Percentiles rank a stretch among this genome's conserved stretches.
phyloP scores from a whole-genome alignment of 1,284 basidiomycete species.

The Moesziomyces sp. region DNA sequence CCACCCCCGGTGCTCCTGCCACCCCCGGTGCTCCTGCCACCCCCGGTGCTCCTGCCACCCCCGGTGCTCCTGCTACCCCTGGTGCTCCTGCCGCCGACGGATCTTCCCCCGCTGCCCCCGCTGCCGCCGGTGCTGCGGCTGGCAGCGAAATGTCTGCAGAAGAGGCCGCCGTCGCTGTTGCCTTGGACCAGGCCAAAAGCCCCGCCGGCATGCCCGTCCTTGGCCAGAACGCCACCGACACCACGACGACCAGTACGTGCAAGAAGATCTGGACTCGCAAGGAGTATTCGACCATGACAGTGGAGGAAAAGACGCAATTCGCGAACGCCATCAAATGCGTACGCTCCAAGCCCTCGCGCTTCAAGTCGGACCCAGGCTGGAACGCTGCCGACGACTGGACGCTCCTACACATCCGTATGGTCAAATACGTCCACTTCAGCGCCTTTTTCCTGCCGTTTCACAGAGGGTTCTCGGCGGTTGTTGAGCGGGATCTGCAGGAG shows the following conservation, averaged over 20 bases:
- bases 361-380: slow-evolving; percentile 7
- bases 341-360: slow-evolving; percentile 32
- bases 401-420: slow-evolving; percentile 40
- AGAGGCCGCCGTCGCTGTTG: neutral
- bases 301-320: slow-evolving; percentile 17
- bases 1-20: neutral
- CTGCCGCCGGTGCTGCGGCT: no score
- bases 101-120: no score
- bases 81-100: neutral
- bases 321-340: slow-evolving; percentile 33
- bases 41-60: no score
- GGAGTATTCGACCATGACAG: slow-evolving; percentile 24
- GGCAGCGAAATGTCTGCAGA: no score
- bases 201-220: no score
- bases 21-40: neutral
- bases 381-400: slow-evolving; percentile 38
- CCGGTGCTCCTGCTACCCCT: neutral
- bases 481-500: slow-evolving; percentile 28
- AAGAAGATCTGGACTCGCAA: slow-evolving; percentile 17
- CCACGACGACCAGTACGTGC: neutral
- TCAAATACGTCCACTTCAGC: slow-evolving; percentile 41
- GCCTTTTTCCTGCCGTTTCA: slow-evolving; percentile 39
- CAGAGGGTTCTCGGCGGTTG: slow-evolving; percentile 19
- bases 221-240: no score
- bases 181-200: neutral